Percentiles rank a stretch among this genome's conserved stretches.
These are phyloP conservation scores for Ceratorhiza oryzae-sativae DNA, from an alignment of 1,284 basidiomycete genomes.

Conservation along the genomic window DNA sequence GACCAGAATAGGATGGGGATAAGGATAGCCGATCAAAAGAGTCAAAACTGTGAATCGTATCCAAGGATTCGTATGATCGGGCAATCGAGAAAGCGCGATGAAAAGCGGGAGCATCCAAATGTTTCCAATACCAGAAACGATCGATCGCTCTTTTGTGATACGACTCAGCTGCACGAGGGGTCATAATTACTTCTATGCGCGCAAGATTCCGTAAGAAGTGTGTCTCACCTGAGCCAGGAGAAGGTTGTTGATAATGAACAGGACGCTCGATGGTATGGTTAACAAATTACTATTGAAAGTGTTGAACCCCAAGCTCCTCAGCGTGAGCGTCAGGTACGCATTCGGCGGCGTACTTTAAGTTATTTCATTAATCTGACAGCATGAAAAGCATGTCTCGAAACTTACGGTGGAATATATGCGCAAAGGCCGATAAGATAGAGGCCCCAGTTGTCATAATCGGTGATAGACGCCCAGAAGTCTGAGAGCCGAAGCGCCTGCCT, in stretches of 20 bases:
- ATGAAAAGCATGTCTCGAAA: background rate
- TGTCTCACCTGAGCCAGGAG: constrained; percentile 6
- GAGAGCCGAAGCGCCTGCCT: constrained; percentile 66
- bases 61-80: constrained; percentile 29
- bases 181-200: too few relatives aligned
- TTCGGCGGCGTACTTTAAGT: constrained; percentile 42
- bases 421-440: constrained; percentile 54
- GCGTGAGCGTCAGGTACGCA: constrained; percentile 48
- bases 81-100: constrained; percentile 18
- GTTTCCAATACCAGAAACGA: constrained; percentile 11
- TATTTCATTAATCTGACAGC: too few relatives aligned
- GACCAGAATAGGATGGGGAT: constrained; percentile 37
- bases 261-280: constrained; percentile 45
- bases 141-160: constrained; percentile 23
- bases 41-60: constrained; percentile 27
- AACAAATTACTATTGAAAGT: constrained; percentile 48
- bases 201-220: too few relatives aligned
- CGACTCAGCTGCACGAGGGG: constrained; percentile 8
- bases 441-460: constrained; percentile 75
- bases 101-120: constrained; percentile 32
- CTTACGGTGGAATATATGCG: constrained; percentile 28
- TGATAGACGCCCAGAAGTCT: constrained; percentile 64
- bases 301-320: constrained; percentile 48
- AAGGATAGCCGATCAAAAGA: constrained; percentile 36
- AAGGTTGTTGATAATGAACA: constrained; percentile 35